Base-by-base conservation (phyloP, 306 rosid genomes). In the Senna siamea region DNA sequence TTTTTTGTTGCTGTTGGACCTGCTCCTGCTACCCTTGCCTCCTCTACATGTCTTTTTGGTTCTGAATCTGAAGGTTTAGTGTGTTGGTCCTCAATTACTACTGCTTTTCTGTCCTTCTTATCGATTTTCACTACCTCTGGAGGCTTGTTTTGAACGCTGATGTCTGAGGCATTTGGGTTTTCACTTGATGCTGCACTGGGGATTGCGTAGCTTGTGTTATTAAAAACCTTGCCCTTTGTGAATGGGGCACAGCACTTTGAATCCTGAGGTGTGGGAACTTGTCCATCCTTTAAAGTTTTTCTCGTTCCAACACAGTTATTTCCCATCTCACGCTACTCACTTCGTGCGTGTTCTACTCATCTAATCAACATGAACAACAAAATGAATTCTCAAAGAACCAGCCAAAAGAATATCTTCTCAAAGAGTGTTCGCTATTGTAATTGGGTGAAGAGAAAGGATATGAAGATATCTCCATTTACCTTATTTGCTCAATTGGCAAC, bases 241-340 rank as follows among this genome's bases (percentile, higher is more conserved):
- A 76, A 62, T 58, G 72, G 72, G 50, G 83, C 9, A 32, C 89
- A 90, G 85, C 92, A 90, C 54, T 69, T 43, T 17, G 87, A 69
- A 61, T 58, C 59, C 7, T 86, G 65, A 76, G 73, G 18, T 5
- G 85, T 54, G n/a, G 76, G 23, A 44, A 74, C 10, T 0, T 86
- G 19, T 10, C 82, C 79, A 23, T 75, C 74, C 34, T 73, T 81
- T 0, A 76, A 76, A 46, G 35, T 50, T 78, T 64, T 74, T 78
- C 68, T 72, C 74, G 88, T 67, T 60, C 91, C 87, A 54, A 91
- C 82, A 43, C 98, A 89, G 67, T 78, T 87, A 83, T 94, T 91
- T 61, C 98, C 98, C 97, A 94, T 94, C 81, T 82, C 77, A 72
- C 79, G 60, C 72, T 76, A 47, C 23, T 61, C 14, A 55, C 76